Percentiles rank a stretch among this genome's conserved stretches.
Conservation (phyloP, 2,329 filamentous ascomycete species). For the Trichoderma koningii region DNA sequence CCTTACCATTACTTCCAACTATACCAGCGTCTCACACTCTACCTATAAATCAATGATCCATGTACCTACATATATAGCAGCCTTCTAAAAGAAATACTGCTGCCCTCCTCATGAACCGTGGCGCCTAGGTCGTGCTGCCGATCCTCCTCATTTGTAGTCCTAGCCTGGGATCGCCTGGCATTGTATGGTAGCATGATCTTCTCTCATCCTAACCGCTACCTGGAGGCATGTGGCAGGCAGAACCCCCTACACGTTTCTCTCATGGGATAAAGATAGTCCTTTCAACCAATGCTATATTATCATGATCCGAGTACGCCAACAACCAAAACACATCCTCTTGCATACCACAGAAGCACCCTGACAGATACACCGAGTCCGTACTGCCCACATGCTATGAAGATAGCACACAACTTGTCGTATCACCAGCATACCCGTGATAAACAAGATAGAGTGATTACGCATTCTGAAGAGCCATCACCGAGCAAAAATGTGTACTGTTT, state of each 20-base stretch:
- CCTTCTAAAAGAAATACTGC: background rate
- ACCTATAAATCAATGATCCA: too few species aligned
- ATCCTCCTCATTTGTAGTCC: background rate
- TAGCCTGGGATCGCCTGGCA: background rate
- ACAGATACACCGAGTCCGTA: too few species aligned
- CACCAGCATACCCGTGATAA: background rate
- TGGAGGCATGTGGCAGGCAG: too few species aligned
- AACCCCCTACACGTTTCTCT: too few species aligned
- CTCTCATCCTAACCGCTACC: background rate
- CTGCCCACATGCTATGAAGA: background rate
- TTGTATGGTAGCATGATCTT: background rate
- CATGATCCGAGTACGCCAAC: background rate
- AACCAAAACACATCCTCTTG: too few species aligned
- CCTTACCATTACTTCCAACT: too few species aligned
- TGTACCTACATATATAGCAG: background rate
- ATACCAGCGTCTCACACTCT: too few species aligned
- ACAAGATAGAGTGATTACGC: slow-evolving; percentile 1
- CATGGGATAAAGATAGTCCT: background rate
- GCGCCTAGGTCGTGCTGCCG: background rate
- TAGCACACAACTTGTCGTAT: background rate
- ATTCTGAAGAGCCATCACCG: slow-evolving; percentile 11
- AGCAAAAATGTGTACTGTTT: slow-evolving; percentile 10
- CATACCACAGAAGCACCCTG: too few species aligned
- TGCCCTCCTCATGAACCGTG: background rate
- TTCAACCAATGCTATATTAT: background rate